A percentile compares a stretch with the other conserved stretches of the same genome.
phyloP scores from a whole-genome alignment of 371 early-diverging fungal species.

The Rhizopus arrhizus region DNA sequence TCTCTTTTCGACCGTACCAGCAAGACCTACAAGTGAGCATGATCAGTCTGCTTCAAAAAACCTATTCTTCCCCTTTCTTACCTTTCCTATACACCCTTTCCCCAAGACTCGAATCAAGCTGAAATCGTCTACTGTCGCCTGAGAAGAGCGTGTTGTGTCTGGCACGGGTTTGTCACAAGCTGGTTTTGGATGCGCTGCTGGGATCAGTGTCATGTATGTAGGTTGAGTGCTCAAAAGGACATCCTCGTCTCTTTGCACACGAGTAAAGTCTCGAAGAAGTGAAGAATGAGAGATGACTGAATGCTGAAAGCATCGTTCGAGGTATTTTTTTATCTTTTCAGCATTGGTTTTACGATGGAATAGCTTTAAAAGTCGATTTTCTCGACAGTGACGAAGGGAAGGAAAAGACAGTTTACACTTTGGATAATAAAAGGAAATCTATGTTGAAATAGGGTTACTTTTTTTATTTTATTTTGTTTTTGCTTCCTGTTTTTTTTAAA shows the following conservation, averaged over 20 bases:
- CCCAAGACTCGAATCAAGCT: conserved; percentile 59
- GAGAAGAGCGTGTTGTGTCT: too few species aligned
- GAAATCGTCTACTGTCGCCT: conserved; percentile 41
- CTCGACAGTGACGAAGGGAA: conserved; percentile 25
- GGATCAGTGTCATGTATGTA: conserved; percentile 16
- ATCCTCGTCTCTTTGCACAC: conserved; percentile 53
- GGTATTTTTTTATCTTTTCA: conserved; percentile 47
- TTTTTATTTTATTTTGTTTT: neutral
- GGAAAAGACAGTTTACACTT: conserved; percentile 1
- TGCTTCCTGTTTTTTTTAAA: conserved; percentile 9
- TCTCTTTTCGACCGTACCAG: conserved; percentile 58
- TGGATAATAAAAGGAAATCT: neutral
- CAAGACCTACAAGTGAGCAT: conserved; percentile 45
- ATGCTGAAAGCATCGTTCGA: conserved; percentile 46
- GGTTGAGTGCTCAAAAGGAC: conserved; percentile 13
- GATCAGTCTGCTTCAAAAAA: too few species aligned
- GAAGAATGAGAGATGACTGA: conserved; percentile 44
- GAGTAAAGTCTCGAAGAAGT: conserved; percentile 46
- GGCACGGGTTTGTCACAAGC: neutral
- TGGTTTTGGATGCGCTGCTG: neutral
- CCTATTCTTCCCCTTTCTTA: neutral
- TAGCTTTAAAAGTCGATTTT: conserved; percentile 20
- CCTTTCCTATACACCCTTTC: conserved; percentile 64
- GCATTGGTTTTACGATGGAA: neutral
- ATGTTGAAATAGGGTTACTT: conserved; percentile 6